Evolutionary conservation across 768 basidiomycete species (phyloP).

Genomic region (Psilocybe sp.): DNA sequence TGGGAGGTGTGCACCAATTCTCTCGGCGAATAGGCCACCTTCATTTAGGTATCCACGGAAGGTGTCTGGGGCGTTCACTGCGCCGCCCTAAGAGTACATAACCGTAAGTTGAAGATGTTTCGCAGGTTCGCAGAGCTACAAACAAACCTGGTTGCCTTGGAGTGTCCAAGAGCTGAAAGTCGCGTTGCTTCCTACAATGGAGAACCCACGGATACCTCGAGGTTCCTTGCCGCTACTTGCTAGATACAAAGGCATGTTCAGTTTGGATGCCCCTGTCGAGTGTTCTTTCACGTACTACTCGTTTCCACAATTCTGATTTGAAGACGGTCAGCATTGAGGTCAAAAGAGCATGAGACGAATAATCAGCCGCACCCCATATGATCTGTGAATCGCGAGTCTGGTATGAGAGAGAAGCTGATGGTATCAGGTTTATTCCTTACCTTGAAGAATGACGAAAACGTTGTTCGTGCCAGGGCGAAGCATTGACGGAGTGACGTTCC

Average conservation of each 20-base stretch:
- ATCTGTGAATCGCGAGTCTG: slow-evolving; percentile 26
- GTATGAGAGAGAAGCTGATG: background rate
- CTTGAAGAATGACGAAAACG: slow-evolving; percentile 37
- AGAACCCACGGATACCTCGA: slow-evolving; percentile 44
- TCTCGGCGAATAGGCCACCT: slow-evolving; percentile 66
- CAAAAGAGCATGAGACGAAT: background rate
- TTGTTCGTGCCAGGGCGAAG: slow-evolving; percentile 37
- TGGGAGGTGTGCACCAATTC: slow-evolving; percentile 70
- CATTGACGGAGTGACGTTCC: slow-evolving; percentile 35
- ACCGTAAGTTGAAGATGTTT: background rate
- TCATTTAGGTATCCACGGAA: slow-evolving; percentile 58
- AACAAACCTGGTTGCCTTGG: slow-evolving; percentile 71
- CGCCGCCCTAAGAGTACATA: slow-evolving; percentile 10
- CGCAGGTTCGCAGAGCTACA: slow-evolving; percentile 12
- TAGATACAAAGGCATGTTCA: slow-evolving; percentile 13
- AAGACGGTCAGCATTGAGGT: background rate
- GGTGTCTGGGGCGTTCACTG: slow-evolving; percentile 20
- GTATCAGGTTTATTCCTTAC: slow-evolving; percentile 9
- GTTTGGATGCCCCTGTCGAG: background rate
- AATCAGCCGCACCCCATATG: slow-evolving; percentile 42
- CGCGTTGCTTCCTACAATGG: slow-evolving; percentile 37
- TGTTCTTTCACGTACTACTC: slow-evolving; percentile 32
- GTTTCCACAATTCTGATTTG: slow-evolving; percentile 41
- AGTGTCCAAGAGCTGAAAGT: slow-evolving; percentile 64
- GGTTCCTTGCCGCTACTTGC: slow-evolving; percentile 50